These are phyloP conservation scores for Vitrella brassicaformis DNA, from an alignment of 73 alveolate species.

Conservation along the genomic window DNA sequence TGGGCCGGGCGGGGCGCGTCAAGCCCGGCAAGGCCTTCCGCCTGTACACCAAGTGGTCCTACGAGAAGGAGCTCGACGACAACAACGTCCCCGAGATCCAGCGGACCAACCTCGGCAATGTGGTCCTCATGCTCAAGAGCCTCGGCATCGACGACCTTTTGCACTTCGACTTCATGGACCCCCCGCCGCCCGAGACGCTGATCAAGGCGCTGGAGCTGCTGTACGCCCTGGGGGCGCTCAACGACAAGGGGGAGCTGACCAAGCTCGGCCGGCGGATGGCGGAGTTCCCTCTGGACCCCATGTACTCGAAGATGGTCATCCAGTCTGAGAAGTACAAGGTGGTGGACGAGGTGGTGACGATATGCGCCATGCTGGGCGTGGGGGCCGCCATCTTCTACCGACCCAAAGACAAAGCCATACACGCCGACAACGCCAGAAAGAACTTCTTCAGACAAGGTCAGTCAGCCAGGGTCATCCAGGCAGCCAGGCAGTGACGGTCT, in stretches of 20 bases:
- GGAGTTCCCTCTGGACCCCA: conserved; percentile 97
- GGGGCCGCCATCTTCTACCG: conserved; percentile 86
- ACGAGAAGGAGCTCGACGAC: conserved; percentile 90
- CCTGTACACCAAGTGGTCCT: conserved; percentile 90
- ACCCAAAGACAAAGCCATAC: conserved; percentile 46
- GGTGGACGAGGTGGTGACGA: conserved; percentile 82
- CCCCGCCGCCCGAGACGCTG: conserved; percentile 95
- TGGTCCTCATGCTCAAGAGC: conserved; percentile 90
- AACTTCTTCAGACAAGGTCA: conserved; percentile 80
- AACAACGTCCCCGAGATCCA: conserved; percentile 89
- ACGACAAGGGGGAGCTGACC: conserved; percentile 96
- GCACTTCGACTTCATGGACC: conserved; percentile 96
- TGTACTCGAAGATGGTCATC: conserved; percentile 2
- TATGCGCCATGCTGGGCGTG: conserved; percentile 89
- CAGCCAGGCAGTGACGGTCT: no score
- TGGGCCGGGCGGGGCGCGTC: conserved; percentile 96
- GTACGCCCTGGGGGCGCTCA: conserved; percentile 96
- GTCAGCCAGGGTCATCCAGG: no score
- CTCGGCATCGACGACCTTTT: conserved; percentile 93
- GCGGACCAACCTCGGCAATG: conserved; percentile 92
- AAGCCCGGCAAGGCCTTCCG: conserved; percentile 99
- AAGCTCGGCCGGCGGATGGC: conserved; percentile 98
- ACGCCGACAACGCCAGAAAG: conserved; percentile 93
- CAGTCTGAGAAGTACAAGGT: conserved; percentile 83
- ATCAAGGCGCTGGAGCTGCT: conserved; percentile 76